Conservation (phyloP, 192 early-diverging fungal genomes). For the Coemansia sp. region DNA sequence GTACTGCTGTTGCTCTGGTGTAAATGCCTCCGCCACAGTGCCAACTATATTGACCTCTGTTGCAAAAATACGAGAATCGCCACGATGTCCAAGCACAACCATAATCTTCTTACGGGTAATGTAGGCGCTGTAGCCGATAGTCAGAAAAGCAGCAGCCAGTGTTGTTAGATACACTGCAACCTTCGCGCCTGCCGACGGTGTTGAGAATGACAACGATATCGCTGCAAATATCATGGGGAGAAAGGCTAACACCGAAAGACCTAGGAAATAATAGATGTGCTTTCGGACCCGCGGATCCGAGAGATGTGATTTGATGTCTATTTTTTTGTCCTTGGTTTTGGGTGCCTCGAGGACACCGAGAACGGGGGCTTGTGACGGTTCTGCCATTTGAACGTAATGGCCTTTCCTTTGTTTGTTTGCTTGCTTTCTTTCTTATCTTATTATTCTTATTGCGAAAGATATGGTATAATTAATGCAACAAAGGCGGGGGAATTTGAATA, state of each 20-base stretch:
- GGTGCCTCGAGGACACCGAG: background rate
- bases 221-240: constrained; percentile 39
- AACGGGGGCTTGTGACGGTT: constrained; percentile 18
- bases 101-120: constrained; percentile 16
- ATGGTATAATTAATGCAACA: background rate
- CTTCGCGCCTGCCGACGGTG: constrained; percentile 15
- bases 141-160: constrained; percentile 21
- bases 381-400: background rate
- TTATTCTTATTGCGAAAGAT: background rate
- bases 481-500: background rate
- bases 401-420: background rate
- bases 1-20: constrained; percentile 27
- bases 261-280: constrained; percentile 18
- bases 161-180: constrained; percentile 36
- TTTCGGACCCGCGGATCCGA: constrained; percentile 16
- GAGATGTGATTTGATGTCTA: background rate
- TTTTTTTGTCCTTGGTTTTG: background rate
- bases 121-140: constrained; percentile 32
- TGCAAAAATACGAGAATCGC: constrained; percentile 1
- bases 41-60: constrained; percentile 14
- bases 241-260: constrained; percentile 21
- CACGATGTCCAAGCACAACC: constrained; percentile 5
- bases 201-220: constrained; percentile 35
- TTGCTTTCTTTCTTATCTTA: background rate
- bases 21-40: constrained; percentile 33